Percentiles rank a stretch among this genome's conserved stretches.
Evolutionary conservation across 2,329 filamentous ascomycete species (phyloP).

Genomic region (Malbranchea zuffiana): DNA sequence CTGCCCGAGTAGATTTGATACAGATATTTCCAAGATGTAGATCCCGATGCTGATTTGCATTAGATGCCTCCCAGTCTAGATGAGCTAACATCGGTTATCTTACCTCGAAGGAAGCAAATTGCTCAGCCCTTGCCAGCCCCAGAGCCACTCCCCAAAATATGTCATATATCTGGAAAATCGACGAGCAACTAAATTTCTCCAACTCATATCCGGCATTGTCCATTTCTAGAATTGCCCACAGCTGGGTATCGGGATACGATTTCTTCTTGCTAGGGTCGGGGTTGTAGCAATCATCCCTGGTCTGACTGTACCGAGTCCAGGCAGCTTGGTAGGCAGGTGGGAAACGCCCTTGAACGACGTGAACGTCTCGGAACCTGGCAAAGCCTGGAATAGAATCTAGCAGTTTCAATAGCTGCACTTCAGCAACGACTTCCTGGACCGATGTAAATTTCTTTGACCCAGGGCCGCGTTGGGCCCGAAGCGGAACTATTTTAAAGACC

Average conservation of each 20-base stretch:
- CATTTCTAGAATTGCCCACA: conserved; percentile 58
- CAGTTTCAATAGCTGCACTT: conserved; percentile 45
- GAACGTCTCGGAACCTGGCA: conserved; percentile 49
- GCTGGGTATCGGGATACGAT: conserved; percentile 44
- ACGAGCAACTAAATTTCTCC: conserved; percentile 35
- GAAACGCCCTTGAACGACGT: conserved; percentile 48
- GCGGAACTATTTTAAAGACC: conserved; percentile 41
- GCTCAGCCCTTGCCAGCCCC: conserved; percentile 51
- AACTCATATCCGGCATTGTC: conserved; percentile 52
- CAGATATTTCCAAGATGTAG: conserved; percentile 58
- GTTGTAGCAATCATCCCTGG: conserved; percentile 40
- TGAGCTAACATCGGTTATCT: background rate
- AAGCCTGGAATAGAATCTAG: conserved; percentile 52
- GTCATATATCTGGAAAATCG: conserved; percentile 46
- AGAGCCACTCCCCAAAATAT: conserved; percentile 57
- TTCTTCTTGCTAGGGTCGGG: conserved; percentile 46
- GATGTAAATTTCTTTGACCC: conserved; percentile 36
- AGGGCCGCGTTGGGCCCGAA: conserved; percentile 31
- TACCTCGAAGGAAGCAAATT: conserved; percentile 48
- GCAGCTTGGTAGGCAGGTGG: conserved; percentile 41
- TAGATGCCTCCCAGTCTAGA: conserved; percentile 1
- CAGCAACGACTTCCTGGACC: conserved; percentile 40
- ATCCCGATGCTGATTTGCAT: conserved; percentile 44
- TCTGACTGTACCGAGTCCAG: conserved; percentile 31
- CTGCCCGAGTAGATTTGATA: conserved; percentile 32